Base-by-base conservation (phyloP, 345 rosid genomes). In the Eucalyptus microcorys region DNA sequence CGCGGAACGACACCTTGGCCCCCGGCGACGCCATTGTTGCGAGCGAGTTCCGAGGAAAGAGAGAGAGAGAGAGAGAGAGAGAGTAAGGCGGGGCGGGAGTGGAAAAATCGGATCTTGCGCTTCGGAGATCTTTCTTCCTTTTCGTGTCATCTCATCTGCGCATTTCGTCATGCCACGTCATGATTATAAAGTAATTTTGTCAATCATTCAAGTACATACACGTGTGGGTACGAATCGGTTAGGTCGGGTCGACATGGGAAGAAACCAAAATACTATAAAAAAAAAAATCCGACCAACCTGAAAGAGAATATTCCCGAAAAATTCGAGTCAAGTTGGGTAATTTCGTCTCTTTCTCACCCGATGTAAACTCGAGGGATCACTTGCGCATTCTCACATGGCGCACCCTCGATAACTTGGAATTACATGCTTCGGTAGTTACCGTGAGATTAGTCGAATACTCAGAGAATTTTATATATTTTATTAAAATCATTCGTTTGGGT, bases 1-100 rank as follows among this genome's bases (percentile, higher is more conserved):
- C 4, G 37, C 98, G 95, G 85, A 96, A 92, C 37, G 91, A 87
- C 47, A 94, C 84, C 88, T 90, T 96, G 6, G 93, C 87, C 59
- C 92, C 49, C 45, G 93, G n/a, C 14, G 95, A 93, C 49, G 95
- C 91, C 89, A 89, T 89, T 64, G 88, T 42, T 45, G 87, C 40
- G 47, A 45, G 47, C 47, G 40, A 37, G 40, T 37, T 37, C n/a
- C n/a, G n/a, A n/a, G n/a, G n/a, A n/a, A n/a, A n/a, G n/a, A n/a
- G n/a, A n/a, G n/a, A 32, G 19, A 43, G 86, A 45, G 34, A 85
- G 12, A 14, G 7, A 34, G 49, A 84, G 32, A 30, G 53, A 2
- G 2, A 0, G 10, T 10, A 3, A 76, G 30, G 15, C 10, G 84
- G 47, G 45, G 47, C 84, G 84, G 84, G 84, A 76, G 47, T 10